These are phyloP conservation scores for Erysimum cheiri DNA, from an alignment of 441 rosid genomes.

Conservation along the genomic window DNA sequence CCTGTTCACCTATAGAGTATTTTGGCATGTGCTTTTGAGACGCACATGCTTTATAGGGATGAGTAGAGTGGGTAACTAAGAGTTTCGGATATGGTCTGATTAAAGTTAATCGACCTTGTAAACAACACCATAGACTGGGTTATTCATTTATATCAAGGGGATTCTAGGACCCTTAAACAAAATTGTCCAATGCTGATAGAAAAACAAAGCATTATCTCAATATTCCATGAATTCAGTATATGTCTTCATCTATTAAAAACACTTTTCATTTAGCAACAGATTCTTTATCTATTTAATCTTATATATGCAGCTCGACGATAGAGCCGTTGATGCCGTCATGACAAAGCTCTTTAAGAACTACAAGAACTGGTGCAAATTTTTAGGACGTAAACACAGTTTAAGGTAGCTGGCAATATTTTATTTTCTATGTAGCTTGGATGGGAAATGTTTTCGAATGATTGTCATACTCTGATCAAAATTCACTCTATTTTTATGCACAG, in stretches of 20 bases:
- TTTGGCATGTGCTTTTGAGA: constrained; percentile 29
- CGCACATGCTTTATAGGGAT: constrained; percentile 12
- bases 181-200: constrained; percentile 20
- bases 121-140: constrained; percentile 24
- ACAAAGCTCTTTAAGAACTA: constrained; percentile 89
- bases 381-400: constrained; percentile 94
- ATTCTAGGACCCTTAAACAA: constrained; percentile 11
- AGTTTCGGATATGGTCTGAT: constrained; percentile 14
- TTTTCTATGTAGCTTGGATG: constrained; percentile 23
- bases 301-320: constrained; percentile 82
- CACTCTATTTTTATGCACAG: constrained; percentile 48
- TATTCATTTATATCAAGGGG: neutral
- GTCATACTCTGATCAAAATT: constrained; percentile 25
- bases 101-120: constrained; percentile 17
- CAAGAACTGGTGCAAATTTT: constrained; percentile 93
- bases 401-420: constrained; percentile 54
- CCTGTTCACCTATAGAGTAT: constrained; percentile 26
- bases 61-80: constrained; percentile 1
- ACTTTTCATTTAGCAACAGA: neutral
- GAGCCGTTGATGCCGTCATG: constrained; percentile 91
- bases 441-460: constrained; percentile 26
- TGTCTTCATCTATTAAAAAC: constrained; percentile 19
- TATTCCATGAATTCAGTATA: constrained; percentile 1
- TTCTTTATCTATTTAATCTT: constrained; percentile 9
- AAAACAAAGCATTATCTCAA: constrained; percentile 13